Percentiles rank a stretch among this genome's conserved stretches.
phyloP scores from a whole-genome alignment of 768 basidiomycete genomes.

The Mycena vulgaris region DNA sequence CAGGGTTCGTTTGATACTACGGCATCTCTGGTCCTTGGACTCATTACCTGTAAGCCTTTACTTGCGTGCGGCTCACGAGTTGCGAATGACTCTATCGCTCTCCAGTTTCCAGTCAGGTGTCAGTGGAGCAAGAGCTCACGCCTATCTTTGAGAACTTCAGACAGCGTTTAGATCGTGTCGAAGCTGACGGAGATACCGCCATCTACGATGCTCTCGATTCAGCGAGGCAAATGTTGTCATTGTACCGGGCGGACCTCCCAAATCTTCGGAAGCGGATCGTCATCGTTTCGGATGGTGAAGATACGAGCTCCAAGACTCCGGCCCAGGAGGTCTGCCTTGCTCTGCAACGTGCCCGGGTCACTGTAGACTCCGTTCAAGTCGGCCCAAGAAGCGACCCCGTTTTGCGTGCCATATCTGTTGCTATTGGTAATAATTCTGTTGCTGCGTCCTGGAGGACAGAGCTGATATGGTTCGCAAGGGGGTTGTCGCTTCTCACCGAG shows the following conservation, averaged over 20 bases:
- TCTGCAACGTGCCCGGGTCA: too few relatives aligned
- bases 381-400: background rate
- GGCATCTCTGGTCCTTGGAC: constrained; percentile 43
- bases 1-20: constrained; percentile 47
- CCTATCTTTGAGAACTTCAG: too few relatives aligned
- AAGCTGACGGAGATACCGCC: constrained; percentile 42
- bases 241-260: too few relatives aligned
- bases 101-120: constrained; percentile 41
- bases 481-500: background rate
- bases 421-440: background rate
- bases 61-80: background rate
- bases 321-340: too few relatives aligned
- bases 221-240: too few relatives aligned
- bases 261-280: too few relatives aligned
- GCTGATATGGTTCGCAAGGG: background rate
- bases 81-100: constrained; percentile 9
- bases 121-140: too few relatives aligned
- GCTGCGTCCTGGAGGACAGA: too few relatives aligned
- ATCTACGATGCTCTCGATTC: constrained; percentile 46
- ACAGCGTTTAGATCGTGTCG: constrained; percentile 34
- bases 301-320: too few relatives aligned
- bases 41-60: constrained; percentile 45
- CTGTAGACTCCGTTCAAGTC: constrained; percentile 8
- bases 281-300: too few relatives aligned
- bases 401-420: background rate